Conservation (phyloP, 371 early-diverging fungal species). For the Mortierella sp. region DNA sequence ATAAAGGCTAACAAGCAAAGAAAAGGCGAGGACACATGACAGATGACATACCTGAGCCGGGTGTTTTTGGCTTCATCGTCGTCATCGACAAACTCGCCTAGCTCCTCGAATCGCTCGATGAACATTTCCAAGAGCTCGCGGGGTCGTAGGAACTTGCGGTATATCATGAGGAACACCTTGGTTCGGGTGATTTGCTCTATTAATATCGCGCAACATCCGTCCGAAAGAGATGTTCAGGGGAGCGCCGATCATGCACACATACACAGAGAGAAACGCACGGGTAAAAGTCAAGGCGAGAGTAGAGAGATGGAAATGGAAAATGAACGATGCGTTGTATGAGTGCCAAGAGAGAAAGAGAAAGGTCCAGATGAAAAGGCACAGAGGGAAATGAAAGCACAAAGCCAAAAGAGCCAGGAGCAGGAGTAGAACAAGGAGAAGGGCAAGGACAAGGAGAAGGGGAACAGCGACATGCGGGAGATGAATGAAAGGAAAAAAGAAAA, state of each 20-base stretch:
- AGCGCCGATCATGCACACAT: not conserved
- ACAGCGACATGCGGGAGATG: not conserved
- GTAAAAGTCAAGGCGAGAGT: not conserved
- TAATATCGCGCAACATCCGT: slow-evolving; percentile 7
- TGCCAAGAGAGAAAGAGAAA: not conserved
- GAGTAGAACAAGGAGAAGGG: not conserved
- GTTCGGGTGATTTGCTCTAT: slow-evolving; percentile 42
- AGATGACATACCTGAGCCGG: slow-evolving; percentile 29
- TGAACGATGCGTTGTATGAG: slow-evolving; percentile 1
- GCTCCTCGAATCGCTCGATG: slow-evolving; percentile 61
- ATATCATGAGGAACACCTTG: slow-evolving; percentile 67
- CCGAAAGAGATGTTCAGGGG: not conserved
- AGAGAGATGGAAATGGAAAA: slow-evolving; percentile 2
- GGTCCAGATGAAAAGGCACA: not conserved
- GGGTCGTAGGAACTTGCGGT: slow-evolving; percentile 70
- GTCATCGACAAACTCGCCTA: slow-evolving; percentile 32
- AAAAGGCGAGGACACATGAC: not conserved
- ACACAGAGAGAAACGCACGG: not conserved
- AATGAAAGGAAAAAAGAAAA: not conserved
- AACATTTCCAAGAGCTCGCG: slow-evolving; percentile 62
- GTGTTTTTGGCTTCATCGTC: slow-evolving; percentile 37
- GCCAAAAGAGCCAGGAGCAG: not conserved
- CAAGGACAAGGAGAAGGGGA: not conserved
- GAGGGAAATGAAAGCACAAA: not conserved
- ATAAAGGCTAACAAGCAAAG: not conserved